Base-by-base conservation (phyloP, 164 flowering plant genomes). In the Nymphaea thermarum region DNA sequence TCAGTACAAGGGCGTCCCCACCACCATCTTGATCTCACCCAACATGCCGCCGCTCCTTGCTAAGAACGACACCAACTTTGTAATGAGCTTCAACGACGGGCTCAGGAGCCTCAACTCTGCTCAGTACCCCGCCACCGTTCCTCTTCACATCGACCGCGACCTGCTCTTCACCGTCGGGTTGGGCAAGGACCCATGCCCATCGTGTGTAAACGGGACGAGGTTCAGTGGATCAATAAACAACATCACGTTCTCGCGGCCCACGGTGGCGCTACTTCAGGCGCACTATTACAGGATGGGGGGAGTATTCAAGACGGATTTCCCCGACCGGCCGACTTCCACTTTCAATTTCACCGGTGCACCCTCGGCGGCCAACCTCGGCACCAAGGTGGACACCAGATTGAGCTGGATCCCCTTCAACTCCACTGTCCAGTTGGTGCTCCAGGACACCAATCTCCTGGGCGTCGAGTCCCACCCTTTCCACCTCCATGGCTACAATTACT, bases 401-500 rank as follows among this genome's bases (percentile, higher is more conserved):
- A 80, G 85, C 60, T 80, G 69, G 76, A 51, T 82, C 18, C 71
- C 72, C 3, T 82, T 76, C 76, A 84, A 84, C 57, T 79, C 82
- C 2, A 81, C 83, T 0, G 81, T 84, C 4, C 86, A 84, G 70
- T 65, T 84, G 67, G 80, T 82, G 41, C 47, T 84, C 15, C 87
- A 84, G 63, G 85, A 82, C 60, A 82, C 87, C 10, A 84, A 79
- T 68, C 75, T 84, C 15, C 72, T 84, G 11, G 69, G 73, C 7
- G 85, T 82, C 18, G 87, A 82, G 75, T 80, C 85, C 2, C 87
- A 84, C 59, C 87, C 87, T 0, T 80, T 82, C 55, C 87, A 84
- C 75, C 84, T 82, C 43, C 87, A 82, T 68, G 87, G 86, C 2
- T 81, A 77, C 70, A 82, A 84, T 42, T 84, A 81, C 75, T 84